These are phyloP conservation scores for Piper longum DNA, from an alignment of 164 flowering plant species.

Conservation along the genomic window DNA sequence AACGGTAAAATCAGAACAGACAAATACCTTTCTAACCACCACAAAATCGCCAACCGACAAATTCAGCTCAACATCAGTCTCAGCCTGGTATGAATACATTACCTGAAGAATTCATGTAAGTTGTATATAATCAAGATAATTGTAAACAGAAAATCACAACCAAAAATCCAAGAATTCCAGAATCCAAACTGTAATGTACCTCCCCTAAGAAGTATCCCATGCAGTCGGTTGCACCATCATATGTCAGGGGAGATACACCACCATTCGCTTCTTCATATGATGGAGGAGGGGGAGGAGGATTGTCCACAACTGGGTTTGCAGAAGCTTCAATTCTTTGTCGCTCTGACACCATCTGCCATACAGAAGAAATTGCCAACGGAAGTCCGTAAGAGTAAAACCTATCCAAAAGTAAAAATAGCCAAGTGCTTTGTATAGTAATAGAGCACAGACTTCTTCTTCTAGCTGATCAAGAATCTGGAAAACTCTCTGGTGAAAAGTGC, in stretches of 20 bases:
- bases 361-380: background rate
- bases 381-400: background rate
- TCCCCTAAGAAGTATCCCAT: conserved; percentile 77
- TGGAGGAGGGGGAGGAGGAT: conserved; percentile 56
- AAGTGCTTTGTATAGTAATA: background rate
- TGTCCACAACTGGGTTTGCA: conserved; percentile 33
- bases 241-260: conserved; percentile 32
- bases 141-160: background rate
- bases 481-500: conserved; percentile 59
- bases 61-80: conserved; percentile 70
- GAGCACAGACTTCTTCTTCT: conserved; percentile 52
- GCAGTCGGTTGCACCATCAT: conserved; percentile 39
- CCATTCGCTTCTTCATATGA: conserved; percentile 64
- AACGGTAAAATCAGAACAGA: background rate
- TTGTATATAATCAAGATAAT: background rate
- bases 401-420: background rate
- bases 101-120: conserved; percentile 30
- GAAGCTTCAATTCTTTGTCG: conserved; percentile 69
- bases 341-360: conserved; percentile 59
- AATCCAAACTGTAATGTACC: conserved; percentile 19
- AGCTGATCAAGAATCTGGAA: conserved; percentile 85
- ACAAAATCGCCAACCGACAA: conserved; percentile 72
- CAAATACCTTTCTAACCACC: conserved; percentile 76
- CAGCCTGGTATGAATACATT: conserved; percentile 60
- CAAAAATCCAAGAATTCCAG: background rate